Evolutionary conservation across 2,329 filamentous ascomycete genomes (phyloP).

Genomic region (Phyllosticta ampelicida): DNA sequence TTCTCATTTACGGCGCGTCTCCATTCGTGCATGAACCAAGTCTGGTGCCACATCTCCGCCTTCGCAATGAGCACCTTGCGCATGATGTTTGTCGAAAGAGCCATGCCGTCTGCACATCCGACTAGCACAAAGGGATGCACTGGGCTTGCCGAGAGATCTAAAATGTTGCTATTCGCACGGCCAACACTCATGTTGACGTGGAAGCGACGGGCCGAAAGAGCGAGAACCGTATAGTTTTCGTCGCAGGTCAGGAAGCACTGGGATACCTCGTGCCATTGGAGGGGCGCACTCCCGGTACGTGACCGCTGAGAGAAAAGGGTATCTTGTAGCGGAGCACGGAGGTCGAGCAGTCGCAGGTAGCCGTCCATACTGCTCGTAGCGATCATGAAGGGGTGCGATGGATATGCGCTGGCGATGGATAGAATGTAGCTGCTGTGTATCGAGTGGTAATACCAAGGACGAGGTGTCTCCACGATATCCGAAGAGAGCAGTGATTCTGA

Average conservation of each 20-base stretch:
- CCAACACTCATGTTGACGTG: conserved; percentile 34
- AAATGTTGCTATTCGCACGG: conserved; percentile 27
- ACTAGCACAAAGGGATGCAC: conserved; percentile 45
- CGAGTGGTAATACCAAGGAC: conserved; percentile 34
- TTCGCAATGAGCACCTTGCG: conserved; percentile 41
- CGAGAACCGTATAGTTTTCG: conserved; percentile 41
- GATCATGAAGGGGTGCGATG: conserved; percentile 42
- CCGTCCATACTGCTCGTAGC: conserved; percentile 45
- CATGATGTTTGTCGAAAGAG: conserved; percentile 42
- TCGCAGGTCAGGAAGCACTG: conserved; percentile 45
- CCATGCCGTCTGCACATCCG: conserved; percentile 42
- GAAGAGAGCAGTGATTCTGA: conserved; percentile 24
- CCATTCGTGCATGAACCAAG: conserved; percentile 51
- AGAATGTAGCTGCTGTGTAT: conserved; percentile 39
- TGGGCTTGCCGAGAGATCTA: conserved; percentile 37
- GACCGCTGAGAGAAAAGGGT: conserved; percentile 36
- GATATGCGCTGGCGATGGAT: conserved; percentile 40
- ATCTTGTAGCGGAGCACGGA: conserved; percentile 37
- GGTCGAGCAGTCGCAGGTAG: conserved; percentile 43
- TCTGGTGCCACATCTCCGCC: conserved; percentile 41
- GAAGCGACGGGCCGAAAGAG: conserved; percentile 42
- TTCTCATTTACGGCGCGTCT: conserved; percentile 15
- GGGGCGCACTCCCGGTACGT: conserved; percentile 37
- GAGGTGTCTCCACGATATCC: conserved; percentile 12
- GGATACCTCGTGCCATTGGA: conserved; percentile 46